Conservation (phyloP, 2,329 filamentous ascomycete species). For the Ophiocordyceps australis region DNA sequence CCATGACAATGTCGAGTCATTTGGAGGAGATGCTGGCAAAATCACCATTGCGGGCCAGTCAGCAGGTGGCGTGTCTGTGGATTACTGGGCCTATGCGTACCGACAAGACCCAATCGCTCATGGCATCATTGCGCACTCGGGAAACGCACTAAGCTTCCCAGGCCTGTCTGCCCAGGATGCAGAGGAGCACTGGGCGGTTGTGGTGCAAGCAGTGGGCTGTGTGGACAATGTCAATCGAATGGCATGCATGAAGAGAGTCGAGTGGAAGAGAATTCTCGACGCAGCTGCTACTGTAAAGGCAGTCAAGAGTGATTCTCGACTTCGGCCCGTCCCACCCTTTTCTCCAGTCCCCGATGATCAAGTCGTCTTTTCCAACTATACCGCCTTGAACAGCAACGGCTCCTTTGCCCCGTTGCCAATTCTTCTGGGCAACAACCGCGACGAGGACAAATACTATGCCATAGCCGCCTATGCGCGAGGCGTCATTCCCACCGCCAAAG, state of each 20-base stretch:
- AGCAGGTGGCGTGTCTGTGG: constrained; percentile 32
- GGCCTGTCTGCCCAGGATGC: constrained; percentile 20
- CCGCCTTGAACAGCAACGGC: constrained; percentile 11
- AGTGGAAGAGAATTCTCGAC: constrained; percentile 4
- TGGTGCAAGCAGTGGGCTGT: not conserved
- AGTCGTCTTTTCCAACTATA: constrained; percentile 22
- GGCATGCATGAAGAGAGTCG: not conserved
- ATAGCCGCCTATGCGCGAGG: constrained; percentile 21
- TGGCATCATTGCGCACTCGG: constrained; percentile 26
- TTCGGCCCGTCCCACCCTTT: constrained; percentile 19
- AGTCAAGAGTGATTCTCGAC: constrained; percentile 8
- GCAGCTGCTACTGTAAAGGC: constrained; percentile 15
- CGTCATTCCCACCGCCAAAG: constrained; percentile 16
- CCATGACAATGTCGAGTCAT: constrained; percentile 26
- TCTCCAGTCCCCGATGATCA: constrained; percentile 21
- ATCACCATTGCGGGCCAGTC: constrained; percentile 35
- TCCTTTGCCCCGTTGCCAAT: constrained; percentile 21
- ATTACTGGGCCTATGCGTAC: constrained; percentile 31
- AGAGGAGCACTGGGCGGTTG: constrained; percentile 10
- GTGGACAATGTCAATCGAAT: not conserved
- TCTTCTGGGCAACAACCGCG: constrained; percentile 21
- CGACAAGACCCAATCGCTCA: constrained; percentile 26
- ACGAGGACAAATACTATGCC: constrained; percentile 28
- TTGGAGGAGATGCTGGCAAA: constrained; percentile 30
- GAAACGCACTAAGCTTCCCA: constrained; percentile 20